Evolutionary conservation across 352 stramenopile genomes (phyloP), one percentile per base, ranked within the genome.

Genomic region (Pythium aristosporum): DNA sequence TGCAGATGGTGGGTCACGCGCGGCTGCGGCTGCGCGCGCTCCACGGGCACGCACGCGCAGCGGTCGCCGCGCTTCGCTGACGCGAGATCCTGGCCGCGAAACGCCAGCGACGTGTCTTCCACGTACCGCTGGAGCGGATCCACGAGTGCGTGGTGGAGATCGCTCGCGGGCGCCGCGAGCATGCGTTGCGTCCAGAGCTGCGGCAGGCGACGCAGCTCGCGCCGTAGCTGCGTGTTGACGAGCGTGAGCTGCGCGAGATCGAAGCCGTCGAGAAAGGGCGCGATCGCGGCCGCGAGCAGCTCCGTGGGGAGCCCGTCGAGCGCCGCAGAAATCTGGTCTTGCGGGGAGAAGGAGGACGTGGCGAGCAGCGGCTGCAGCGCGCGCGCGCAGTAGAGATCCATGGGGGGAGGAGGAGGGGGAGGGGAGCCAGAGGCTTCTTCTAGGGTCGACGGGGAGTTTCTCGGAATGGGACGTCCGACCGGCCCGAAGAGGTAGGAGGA

Each of bases 231-330:
- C 11, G 25, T 42, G 20, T 55, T 73, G 21, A 66, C 49, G 43
- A 74, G 70, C 11, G 71, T 71, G 47, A 77, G 60, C 32, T 61
- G 63, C 16, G 71, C 66, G 20, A 67, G 49, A 13, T 77, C 71
- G 56, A 74, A 75, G 21, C 71, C 71, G 1, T 62, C 65, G 30
- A 77, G 55, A 46, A 64, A 75, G 49, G 34, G 59, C 44, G 60
- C 64, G 32, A 73, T 9, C 9, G 36, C 21, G 43, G 18, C 28
- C 46, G 65, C 57, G 36, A 77, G 44, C 9, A 58, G 62, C 60
- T 77, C 71, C 1, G 42, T 48, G 9, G 67, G 54, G 39, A 64
- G 61, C 57, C 39, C 44, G 16, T 68, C 61, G 37, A 68, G 36
- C 41, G 54, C 16, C 16, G 54, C n/a, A 8, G 13, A 5, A 20